Evolutionary conservation across 352 stramenopile species (phyloP).

Genomic region (Globisporangium okanoganense): DNA sequence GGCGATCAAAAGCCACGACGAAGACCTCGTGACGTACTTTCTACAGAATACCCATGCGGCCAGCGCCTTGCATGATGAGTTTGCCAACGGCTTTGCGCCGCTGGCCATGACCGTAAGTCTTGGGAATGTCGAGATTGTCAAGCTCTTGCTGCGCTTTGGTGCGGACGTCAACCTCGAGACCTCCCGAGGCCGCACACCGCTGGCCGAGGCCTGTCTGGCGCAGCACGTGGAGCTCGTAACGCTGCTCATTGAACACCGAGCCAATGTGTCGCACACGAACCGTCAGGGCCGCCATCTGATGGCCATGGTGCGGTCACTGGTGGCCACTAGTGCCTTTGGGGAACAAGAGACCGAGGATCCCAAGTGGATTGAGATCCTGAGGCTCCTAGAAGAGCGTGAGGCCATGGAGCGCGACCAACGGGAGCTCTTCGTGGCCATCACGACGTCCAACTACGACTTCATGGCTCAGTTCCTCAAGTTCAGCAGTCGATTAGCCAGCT

Average conservation of each 20-base stretch:
- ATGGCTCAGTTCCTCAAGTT: conserved; percentile 41
- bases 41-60: conserved; percentile 35
- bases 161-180: conserved; percentile 71
- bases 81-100: conserved; percentile 62
- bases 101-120: conserved; percentile 48
- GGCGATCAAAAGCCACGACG: conserved; percentile 55
- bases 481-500: conserved; percentile 5
- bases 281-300: conserved; percentile 50
- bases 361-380: conserved; percentile 34
- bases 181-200: conserved; percentile 53
- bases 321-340: neutral
- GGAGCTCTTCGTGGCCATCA: conserved; percentile 62
- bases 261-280: conserved; percentile 59
- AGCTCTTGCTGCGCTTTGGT: conserved; percentile 58
- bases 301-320: conserved; percentile 34
- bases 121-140: conserved; percentile 38
- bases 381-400: conserved; percentile 38
- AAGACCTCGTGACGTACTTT: conserved; percentile 64
- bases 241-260: conserved; percentile 58
- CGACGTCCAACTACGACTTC: conserved; percentile 66
- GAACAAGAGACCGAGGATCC: neutral
- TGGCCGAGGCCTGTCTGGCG: conserved; percentile 57
- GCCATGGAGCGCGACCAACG: conserved; percentile 48
- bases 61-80: conserved; percentile 48
- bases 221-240: conserved; percentile 43